Conservation (phyloP, 2,329 filamentous ascomycete genomes). For the Thermothelomyces thermophilus region DNA sequence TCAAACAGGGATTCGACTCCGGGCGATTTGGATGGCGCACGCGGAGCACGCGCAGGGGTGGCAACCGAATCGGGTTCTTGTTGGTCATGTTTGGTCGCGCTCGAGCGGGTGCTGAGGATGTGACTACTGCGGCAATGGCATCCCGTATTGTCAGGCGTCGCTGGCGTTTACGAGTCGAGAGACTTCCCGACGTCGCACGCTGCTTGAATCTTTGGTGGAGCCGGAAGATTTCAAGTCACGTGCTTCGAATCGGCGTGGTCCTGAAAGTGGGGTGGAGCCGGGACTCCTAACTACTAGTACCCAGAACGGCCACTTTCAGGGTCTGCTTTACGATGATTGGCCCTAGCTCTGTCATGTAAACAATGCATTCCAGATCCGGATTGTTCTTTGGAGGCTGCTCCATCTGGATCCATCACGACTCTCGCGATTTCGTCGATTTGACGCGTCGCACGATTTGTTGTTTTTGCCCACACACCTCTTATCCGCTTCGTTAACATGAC, state of each 20-base stretch:
- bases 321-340: slow-evolving; percentile 16
- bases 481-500: slow-evolving; percentile 5
- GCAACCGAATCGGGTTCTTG: slow-evolving; percentile 50
- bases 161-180: slow-evolving; percentile 2
- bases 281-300: too few relatives aligned
- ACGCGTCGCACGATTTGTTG: slow-evolving; percentile 11
- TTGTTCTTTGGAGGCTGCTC: neutral
- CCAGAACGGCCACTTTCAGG: neutral
- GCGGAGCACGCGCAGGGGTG: slow-evolving; percentile 49
- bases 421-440: neutral
- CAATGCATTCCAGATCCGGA: slow-evolving; percentile 13
- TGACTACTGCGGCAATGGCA: slow-evolving; percentile 12
- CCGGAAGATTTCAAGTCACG: slow-evolving; percentile 21
- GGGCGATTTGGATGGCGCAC: slow-evolving; percentile 47
- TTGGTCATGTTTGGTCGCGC: slow-evolving; percentile 22
- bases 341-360: slow-evolving; percentile 22
- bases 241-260: slow-evolving; percentile 4
- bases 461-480: neutral
- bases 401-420: neutral
- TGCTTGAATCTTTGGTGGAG: neutral
- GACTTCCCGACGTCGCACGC: neutral
- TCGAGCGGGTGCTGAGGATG: too few relatives aligned
- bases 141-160: slow-evolving; percentile 1
- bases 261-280: neutral
- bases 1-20: slow-evolving; percentile 46